Conservation (phyloP, 148 eudicot genomes). For the Gaultheria prostrata region DNA sequence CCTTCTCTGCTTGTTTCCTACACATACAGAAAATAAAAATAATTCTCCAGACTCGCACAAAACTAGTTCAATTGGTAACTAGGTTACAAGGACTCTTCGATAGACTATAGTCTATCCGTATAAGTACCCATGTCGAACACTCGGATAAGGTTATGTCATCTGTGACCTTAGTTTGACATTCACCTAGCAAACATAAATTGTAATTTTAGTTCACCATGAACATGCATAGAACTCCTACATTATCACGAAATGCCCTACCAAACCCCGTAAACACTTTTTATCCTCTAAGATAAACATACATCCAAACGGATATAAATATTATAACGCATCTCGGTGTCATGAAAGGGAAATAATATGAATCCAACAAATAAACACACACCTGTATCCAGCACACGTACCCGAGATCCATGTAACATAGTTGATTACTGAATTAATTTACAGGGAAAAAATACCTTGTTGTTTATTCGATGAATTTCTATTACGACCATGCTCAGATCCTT, state of each 20-base stretch:
- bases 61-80: not conserved
- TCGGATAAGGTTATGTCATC: not conserved
- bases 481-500: not conserved
- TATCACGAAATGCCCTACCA: not conserved
- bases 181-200: not conserved
- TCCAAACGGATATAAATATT: not conserved
- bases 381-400: not conserved
- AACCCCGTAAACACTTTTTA: not conserved
- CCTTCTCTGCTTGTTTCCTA: slow-evolving; percentile 18
- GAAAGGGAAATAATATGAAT: not conserved
- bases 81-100: not conserved
- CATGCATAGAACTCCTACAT: not conserved
- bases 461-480: not conserved
- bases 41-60: slow-evolving; percentile 1
- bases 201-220: not conserved
- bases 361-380: not conserved
- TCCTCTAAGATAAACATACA: not conserved
- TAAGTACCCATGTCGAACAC: not conserved
- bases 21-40: not conserved
- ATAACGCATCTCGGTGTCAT: not conserved
- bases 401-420: not conserved
- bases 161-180: not conserved
- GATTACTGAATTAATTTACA: not conserved
- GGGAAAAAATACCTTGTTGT: not conserved
- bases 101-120: not conserved